These are phyloP conservation scores for Melaleuca alternifolia DNA, from an alignment of 345 rosid species.

Conservation along the genomic window DNA sequence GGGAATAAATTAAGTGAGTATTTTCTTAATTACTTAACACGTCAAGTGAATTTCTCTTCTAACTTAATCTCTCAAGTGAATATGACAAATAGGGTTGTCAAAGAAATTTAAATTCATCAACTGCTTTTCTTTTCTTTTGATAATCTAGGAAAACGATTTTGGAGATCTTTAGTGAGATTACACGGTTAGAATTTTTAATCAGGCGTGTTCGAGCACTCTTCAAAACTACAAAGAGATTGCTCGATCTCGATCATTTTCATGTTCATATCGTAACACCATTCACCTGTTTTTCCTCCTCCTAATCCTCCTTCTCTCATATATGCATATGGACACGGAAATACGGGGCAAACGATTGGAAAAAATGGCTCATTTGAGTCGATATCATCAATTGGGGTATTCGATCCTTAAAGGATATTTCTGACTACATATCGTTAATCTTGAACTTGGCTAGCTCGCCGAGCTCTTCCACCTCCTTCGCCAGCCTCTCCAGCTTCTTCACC, in stretches of 20 bases:
- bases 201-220: background rate
- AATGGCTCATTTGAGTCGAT: background rate
- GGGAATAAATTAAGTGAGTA: background rate
- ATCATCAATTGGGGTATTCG: background rate
- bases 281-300: background rate
- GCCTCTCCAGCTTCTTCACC: conserved; percentile 40
- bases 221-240: background rate
- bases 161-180: background rate
- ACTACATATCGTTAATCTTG: background rate
- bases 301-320: background rate
- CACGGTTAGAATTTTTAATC: background rate
- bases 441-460: conserved; percentile 44
- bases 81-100: background rate
- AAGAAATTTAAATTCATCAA: background rate
- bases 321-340: background rate
- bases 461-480: conserved; percentile 41
- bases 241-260: background rate
- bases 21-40: background rate
- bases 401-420: background rate
- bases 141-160: background rate
- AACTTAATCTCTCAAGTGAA: background rate
- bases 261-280: background rate
- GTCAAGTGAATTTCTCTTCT: background rate
- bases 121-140: background rate
- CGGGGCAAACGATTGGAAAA: background rate